Conservation (phyloP, 2,329 filamentous ascomycete species). For the Trichothecium sympodiale region DNA sequence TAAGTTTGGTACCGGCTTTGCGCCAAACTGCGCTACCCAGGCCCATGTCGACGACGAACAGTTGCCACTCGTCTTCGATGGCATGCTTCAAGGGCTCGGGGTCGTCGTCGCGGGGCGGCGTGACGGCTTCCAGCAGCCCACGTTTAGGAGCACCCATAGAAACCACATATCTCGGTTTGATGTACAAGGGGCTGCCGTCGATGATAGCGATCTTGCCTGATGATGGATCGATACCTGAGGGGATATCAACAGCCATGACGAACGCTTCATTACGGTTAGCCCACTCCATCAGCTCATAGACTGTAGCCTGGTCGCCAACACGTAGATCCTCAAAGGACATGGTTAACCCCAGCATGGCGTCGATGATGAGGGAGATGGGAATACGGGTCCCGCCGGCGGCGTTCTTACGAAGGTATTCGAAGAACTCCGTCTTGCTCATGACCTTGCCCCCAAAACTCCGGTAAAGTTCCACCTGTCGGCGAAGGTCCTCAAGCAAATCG, state of each 20-base stretch:
- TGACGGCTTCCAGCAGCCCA: slow-evolving; percentile 69
- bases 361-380: slow-evolving; percentile 70
- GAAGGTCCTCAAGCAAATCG: slow-evolving; percentile 69
- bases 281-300: slow-evolving; percentile 88
- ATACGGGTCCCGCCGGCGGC: slow-evolving; percentile 27
- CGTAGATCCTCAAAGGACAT: slow-evolving; percentile 82
- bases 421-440: slow-evolving; percentile 47
- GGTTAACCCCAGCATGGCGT: slow-evolving; percentile 78
- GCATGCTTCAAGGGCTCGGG: slow-evolving; percentile 15
- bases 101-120: slow-evolving; percentile 33
- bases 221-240: slow-evolving; percentile 75
- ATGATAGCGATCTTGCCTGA: slow-evolving; percentile 55
- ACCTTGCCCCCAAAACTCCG: slow-evolving; percentile 72
- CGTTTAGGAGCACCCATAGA: slow-evolving; percentile 79
- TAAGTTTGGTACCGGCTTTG: slow-evolving; percentile 68
- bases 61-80: slow-evolving; percentile 55
- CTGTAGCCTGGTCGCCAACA: slow-evolving; percentile 69
- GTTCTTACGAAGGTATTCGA: slow-evolving; percentile 45
- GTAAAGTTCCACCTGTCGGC: slow-evolving; percentile 74
- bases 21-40: slow-evolving; percentile 75
- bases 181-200: slow-evolving; percentile 69
- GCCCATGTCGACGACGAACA: slow-evolving; percentile 81
- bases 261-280: slow-evolving; percentile 77
- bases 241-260: slow-evolving; percentile 80
- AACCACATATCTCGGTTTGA: slow-evolving; percentile 73